Conservation (phyloP, 192 early-diverging fungal genomes). For the Umbelopsis sp. region DNA sequence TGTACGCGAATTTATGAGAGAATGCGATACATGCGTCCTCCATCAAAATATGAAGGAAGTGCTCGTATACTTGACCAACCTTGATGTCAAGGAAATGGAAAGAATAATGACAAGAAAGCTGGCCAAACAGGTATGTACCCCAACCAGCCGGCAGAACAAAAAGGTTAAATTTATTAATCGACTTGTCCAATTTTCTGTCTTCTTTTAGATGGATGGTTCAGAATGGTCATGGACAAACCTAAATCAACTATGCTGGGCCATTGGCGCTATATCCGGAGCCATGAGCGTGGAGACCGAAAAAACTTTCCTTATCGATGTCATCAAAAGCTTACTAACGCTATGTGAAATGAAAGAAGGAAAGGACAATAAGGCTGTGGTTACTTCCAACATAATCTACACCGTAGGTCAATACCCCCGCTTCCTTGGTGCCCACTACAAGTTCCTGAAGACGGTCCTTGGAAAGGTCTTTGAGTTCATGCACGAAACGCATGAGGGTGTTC, state of each 20-base stretch:
- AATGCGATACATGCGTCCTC: conserved; percentile 94
- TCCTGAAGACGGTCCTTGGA: conserved; percentile 18
- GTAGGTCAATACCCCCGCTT: conserved; percentile 29
- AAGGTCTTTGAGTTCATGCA: conserved; percentile 21
- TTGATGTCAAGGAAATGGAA: conserved; percentile 94
- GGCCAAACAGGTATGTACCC: conserved; percentile 68
- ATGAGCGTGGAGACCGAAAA: conserved; percentile 98
- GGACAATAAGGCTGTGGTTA: conserved; percentile 21
- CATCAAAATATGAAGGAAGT: conserved; percentile 99
- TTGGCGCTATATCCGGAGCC: conserved; percentile 96
- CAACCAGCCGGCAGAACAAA: no score
- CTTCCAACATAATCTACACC: conserved; percentile 26
- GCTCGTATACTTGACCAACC: conserved; percentile 96
- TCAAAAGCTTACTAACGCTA: conserved; percentile 94
- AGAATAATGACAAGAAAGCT: conserved; percentile 95
- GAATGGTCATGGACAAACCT: conserved; percentile 99
- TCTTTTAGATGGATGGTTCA: conserved; percentile 88
- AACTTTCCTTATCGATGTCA: conserved; percentile 94
- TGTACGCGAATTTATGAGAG: conserved; percentile 95
- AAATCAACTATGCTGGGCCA: conserved; percentile 99
- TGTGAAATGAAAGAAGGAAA: conserved; percentile 95
- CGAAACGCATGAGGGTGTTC: conserved; percentile 12
- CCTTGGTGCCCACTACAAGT: conserved; percentile 13
- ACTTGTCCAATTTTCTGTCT: neutral
- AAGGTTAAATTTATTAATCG: no score